Conservation (phyloP, 768 basidiomycete species). For the Lactarius sp. region DNA sequence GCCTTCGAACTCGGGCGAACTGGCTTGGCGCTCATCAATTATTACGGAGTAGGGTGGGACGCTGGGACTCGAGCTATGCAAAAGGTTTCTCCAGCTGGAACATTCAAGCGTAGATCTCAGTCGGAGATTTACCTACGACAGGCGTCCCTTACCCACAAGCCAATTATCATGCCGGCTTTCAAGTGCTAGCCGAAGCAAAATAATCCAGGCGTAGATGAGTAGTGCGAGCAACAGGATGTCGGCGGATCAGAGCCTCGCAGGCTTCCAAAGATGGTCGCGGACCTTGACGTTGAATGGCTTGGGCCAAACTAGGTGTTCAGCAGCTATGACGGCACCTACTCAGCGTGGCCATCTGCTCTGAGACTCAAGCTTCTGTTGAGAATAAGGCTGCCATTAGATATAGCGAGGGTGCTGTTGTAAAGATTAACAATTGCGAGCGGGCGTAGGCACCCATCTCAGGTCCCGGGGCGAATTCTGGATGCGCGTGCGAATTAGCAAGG, state of each 20-base stretch:
- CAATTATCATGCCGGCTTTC: neutral
- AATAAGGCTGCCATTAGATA: neutral
- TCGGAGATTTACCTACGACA: constrained; percentile 5
- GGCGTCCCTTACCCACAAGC: neutral
- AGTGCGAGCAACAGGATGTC: neutral
- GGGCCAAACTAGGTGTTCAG: neutral
- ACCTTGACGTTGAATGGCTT: neutral
- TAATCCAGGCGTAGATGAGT: neutral
- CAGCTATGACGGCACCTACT: neutral
- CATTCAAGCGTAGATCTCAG: neutral
- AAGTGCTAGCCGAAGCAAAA: neutral
- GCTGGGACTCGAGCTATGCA: neutral
- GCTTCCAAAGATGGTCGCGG: constrained; percentile 9
- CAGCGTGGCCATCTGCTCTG: neutral
- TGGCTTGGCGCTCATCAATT: neutral
- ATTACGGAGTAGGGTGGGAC: neutral
- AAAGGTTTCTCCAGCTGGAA: neutral
- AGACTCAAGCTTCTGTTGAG: constrained; percentile 5
- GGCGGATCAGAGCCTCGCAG: neutral
- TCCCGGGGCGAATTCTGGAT: constrained; percentile 5
- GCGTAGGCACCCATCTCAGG: neutral
- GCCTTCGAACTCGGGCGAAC: neutral
- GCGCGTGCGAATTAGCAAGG: constrained; percentile 8
- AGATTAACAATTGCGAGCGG: neutral
- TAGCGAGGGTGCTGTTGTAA: neutral